Base-by-base conservation (phyloP, 1,284 basidiomycete species). In the Anthracocystis walkeri region DNA sequence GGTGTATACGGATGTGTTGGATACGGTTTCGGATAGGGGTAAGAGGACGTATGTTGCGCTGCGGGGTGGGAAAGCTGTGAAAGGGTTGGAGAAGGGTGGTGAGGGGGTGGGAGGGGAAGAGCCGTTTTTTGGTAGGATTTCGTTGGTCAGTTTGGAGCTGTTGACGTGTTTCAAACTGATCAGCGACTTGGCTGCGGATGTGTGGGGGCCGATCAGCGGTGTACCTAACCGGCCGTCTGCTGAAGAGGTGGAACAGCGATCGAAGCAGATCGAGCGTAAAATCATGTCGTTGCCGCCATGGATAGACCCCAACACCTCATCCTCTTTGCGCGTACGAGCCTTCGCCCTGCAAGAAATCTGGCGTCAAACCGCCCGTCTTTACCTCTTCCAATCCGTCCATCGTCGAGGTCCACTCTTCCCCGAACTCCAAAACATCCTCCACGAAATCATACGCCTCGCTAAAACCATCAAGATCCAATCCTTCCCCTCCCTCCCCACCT, bases 331-430 rank as follows among this genome's bases (percentile, higher is more conserved):
- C 14, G 65, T 79, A 0, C 35, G 75, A 18, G 67, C 70, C 2
- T 75, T 77, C 44, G 61, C 65, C 20, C 41, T 79, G 44, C 77
- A 77, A 41, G 77, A 79, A 33, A 77, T 79, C 42, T 79, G 77
- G 77, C 45, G 75, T 2, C 77, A 77, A 48, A 67, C 75, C 1
- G 65, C 68, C 6, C 49, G 76, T 20, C 57, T 79, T 20, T 68
- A 75, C 41, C 45, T 79, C 21, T 35, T 71, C 31, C 77, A 79
- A 60, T 60, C 73, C 16, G 71, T 79, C 11, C 71, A 77, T 25
- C 58, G 66, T 8, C 65, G 73, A 11, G 77, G 77, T 7, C 65
- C 77, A 18, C 56, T 79, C 20, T 55, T 61, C 14, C 58, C 64
- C 3, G 64, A 70, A 41, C 45, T 79, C 31, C 77, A 79, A 48